phyloP scores from a whole-genome alignment of 169 alveolate species.

The Cryptosporidium viatorum region DNA sequence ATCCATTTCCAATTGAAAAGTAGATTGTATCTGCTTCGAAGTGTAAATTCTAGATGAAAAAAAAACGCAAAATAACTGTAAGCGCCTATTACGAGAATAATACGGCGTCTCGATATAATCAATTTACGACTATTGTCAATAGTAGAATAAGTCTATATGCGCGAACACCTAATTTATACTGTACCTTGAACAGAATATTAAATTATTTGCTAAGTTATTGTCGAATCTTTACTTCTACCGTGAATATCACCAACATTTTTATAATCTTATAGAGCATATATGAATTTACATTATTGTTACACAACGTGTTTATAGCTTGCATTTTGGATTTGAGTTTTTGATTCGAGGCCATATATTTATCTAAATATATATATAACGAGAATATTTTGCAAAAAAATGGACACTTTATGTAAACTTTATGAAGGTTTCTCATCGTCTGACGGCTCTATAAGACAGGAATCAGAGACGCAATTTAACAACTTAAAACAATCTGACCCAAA shows the following conservation, averaged over 20 bases:
- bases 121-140: constrained; percentile 17
- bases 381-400: constrained; percentile 35
- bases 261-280: constrained; percentile 4
- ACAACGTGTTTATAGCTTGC: background rate
- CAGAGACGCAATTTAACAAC: constrained; percentile 63
- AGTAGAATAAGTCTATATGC: constrained; percentile 18
- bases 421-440: constrained; percentile 75
- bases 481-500: constrained; percentile 69
- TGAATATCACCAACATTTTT: background rate
- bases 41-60: background rate
- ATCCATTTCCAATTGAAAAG: background rate
- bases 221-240: background rate
- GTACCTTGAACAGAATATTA: background rate
- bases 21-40: background rate
- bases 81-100: constrained; percentile 47
- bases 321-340: constrained; percentile 5
- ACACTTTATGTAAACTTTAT: constrained; percentile 58
- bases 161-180: background rate
- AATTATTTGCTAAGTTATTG: background rate
- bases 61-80: background rate
- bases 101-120: constrained; percentile 71
- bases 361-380: constrained; percentile 15
- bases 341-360: background rate
- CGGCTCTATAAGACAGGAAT: constrained; percentile 63
- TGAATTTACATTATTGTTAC: constrained; percentile 1